Evolutionary conservation across 2,329 filamentous ascomycete genomes (phyloP).

Genomic region (Aspergillus pseudoviridinutans): DNA sequence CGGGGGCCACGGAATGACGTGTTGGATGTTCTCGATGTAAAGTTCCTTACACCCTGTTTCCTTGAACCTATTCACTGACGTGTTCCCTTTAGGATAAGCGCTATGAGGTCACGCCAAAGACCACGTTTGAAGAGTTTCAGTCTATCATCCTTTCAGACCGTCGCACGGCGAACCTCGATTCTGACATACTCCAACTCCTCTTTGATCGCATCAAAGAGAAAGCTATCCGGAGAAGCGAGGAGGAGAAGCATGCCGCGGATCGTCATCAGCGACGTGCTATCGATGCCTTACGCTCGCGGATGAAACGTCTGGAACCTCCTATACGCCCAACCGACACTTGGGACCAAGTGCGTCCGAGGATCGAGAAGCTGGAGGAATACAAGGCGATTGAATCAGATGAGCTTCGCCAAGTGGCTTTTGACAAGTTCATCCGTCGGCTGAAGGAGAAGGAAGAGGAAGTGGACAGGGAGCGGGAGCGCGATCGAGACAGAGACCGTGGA

Average conservation of each 20-base stretch:
- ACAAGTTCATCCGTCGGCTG: conserved; percentile 86
- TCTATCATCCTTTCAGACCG: conserved; percentile 77
- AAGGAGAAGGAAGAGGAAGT: conserved; percentile 83
- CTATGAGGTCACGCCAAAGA: conserved; percentile 83
- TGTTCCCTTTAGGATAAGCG: conserved; percentile 65
- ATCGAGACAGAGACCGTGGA: conserved; percentile 45
- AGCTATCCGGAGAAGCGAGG: conserved; percentile 73
- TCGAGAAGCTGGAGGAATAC: conserved; percentile 81
- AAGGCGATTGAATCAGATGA: conserved; percentile 79
- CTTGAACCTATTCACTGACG: conserved; percentile 33
- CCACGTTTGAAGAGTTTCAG: conserved; percentile 83
- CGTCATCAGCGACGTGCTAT: conserved; percentile 79
- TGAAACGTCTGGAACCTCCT: conserved; percentile 88
- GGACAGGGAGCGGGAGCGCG: conserved; percentile 58
- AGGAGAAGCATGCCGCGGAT: conserved; percentile 76
- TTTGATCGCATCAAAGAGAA: conserved; percentile 89
- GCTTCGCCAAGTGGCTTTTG: conserved; percentile 75
- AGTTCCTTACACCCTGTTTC: conserved; percentile 28
- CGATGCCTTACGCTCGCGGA: conserved; percentile 76
- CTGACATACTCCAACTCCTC: conserved; percentile 72
- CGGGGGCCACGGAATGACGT: conserved; percentile 78
- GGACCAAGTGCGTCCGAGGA: conserved; percentile 76
- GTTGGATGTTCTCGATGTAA: conserved; percentile 81
- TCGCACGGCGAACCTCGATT: conserved; percentile 81
- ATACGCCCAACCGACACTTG: conserved; percentile 75